Percentiles rank a stretch among this genome's conserved stretches.
Evolutionary conservation across 306 rosid species (phyloP).

Genomic region (Cucurbita maxima): DNA sequence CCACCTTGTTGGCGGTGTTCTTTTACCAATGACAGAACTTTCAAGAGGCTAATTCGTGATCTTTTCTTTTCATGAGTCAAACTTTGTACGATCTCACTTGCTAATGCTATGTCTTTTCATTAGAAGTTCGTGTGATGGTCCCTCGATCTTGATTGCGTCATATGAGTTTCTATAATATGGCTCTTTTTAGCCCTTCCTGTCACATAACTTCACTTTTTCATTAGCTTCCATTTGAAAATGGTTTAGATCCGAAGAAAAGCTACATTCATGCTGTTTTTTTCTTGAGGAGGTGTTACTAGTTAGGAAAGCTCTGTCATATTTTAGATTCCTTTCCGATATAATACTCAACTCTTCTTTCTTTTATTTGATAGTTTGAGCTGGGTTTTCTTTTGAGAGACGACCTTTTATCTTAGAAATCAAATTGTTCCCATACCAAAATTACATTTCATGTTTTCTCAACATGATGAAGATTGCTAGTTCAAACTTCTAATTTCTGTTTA

Average conservation of each 20-base stretch:
- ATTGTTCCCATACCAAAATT: not conserved
- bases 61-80: no score
- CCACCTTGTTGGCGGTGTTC: no score
- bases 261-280: not conserved
- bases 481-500: not conserved
- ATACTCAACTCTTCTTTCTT: not conserved
- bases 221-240: not conserved
- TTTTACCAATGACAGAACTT: no score
- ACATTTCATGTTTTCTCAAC: not conserved
- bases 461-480: not conserved
- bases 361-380: not conserved
- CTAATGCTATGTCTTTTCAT: no score
- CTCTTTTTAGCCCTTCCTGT: not conserved
- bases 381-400: not conserved
- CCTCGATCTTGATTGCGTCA: not conserved
- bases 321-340: not conserved
- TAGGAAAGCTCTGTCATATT: not conserved
- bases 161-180: not conserved
- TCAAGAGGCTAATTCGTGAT: no score
- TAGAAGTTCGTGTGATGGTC: not conserved
- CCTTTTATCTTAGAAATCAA: not conserved
- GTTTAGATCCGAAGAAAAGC: not conserved
- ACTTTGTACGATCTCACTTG: no score
- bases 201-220: not conserved
- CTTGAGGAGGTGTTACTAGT: not conserved